These are phyloP conservation scores for Sordariomycetes sp. DNA, from an alignment of 2,329 filamentous ascomycete species.

Conservation along the genomic window DNA sequence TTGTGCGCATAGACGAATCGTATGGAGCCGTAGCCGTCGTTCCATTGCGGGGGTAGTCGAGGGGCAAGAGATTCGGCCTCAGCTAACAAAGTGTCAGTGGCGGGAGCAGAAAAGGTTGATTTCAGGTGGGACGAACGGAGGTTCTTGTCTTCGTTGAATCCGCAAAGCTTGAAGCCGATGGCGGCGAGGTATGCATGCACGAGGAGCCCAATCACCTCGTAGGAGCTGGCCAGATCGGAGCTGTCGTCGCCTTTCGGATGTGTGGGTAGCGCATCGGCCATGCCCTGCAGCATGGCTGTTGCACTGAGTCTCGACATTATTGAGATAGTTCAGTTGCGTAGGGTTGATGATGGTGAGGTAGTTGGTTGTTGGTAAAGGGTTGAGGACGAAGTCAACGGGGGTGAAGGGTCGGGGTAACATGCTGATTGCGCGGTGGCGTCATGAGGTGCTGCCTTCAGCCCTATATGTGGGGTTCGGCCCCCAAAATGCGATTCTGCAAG, in stretches of 20 bases:
- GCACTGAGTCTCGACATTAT: constrained; percentile 14
- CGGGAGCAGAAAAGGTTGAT: constrained; percentile 8
- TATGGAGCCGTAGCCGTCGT: constrained; percentile 59
- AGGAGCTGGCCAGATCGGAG: constrained; percentile 58
- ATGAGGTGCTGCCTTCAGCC: too few relatives aligned
- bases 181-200: constrained; percentile 75
- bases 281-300: constrained; percentile 38
- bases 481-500: too few relatives aligned
- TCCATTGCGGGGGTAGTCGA: constrained; percentile 71
- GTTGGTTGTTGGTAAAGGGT: too few relatives aligned
- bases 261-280: constrained; percentile 51
- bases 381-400: too few relatives aligned
- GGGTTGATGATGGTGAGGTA: too few relatives aligned
- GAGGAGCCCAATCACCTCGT: constrained; percentile 77
- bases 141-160: constrained; percentile 74
- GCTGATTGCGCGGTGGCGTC: too few relatives aligned
- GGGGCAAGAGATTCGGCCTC: constrained; percentile 48
- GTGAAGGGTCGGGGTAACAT: too few relatives aligned
- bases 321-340: too few relatives aligned
- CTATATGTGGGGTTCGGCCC: too few relatives aligned
- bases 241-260: constrained; percentile 45
- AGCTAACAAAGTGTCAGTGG: constrained; percentile 6
- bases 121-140: constrained; percentile 46
- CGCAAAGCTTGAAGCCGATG: constrained; percentile 71
- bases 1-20: constrained; percentile 81